Evolutionary conservation across 768 basidiomycete species (phyloP).

Genomic region (Cystofilobasidium bisporidii): DNA sequence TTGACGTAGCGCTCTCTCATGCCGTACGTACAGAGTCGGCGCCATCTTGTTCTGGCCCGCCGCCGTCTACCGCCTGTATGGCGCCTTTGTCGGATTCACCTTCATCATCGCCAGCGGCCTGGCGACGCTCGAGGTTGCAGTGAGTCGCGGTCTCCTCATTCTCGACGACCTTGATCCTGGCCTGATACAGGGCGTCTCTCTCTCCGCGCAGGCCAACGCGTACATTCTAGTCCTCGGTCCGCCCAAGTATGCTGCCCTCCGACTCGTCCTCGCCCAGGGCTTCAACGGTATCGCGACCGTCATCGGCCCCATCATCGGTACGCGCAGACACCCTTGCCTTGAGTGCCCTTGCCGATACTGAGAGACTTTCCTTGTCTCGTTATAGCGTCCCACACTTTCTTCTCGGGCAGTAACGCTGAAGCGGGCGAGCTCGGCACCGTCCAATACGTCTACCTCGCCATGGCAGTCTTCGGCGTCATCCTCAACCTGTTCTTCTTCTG

Average conservation of each 20-base stretch:
- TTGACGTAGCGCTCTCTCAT: too few relatives aligned
- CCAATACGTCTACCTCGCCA: constrained; percentile 34
- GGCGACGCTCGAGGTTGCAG: constrained; percentile 30
- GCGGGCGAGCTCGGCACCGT: not conserved
- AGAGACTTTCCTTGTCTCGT: not conserved
- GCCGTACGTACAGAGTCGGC: too few relatives aligned
- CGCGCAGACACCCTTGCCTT: too few relatives aligned
- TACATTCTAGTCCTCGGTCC: constrained; percentile 30
- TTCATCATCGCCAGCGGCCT: constrained; percentile 28
- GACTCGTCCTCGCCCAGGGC: constrained; percentile 30
- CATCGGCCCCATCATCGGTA: constrained; percentile 27
- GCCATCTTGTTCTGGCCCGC: constrained; percentile 32
- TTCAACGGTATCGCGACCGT: constrained; percentile 34
- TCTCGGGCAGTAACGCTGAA: constrained; percentile 8
- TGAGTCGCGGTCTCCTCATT: not conserved
- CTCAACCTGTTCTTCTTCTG: constrained; percentile 32
- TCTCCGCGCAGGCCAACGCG: constrained; percentile 21
- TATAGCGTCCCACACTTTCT: constrained; percentile 32
- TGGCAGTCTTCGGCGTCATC: constrained; percentile 33
- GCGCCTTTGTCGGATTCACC: constrained; percentile 26
- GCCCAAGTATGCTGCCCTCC: constrained; percentile 28
- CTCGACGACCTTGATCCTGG: not conserved
- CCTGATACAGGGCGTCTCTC: not conserved
- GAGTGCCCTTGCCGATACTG: too few relatives aligned
- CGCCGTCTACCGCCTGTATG: constrained; percentile 28